A percentile compares a stretch with the other conserved stretches of the same genome.
Evolutionary conservation across 441 rosid genomes (phyloP).

Genomic region (Adansonia grandidieri): DNA sequence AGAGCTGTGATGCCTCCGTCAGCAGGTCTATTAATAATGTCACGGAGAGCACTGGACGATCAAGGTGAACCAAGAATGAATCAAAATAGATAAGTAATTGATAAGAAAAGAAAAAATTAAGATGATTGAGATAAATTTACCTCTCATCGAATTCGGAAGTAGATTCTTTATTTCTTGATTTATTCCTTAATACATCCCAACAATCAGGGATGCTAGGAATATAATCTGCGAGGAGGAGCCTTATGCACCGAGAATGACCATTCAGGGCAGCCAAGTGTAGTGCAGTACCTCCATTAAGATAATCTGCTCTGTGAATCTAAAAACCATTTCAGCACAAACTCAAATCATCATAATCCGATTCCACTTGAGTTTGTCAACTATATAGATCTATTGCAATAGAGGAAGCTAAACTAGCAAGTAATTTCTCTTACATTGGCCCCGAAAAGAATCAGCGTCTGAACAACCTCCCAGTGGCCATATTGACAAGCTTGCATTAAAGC

Average conservation of each 20-base stretch:
- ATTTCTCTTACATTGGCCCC: slow-evolving; percentile 78
- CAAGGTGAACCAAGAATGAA: slow-evolving; percentile 26
- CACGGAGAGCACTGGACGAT: slow-evolving; percentile 57
- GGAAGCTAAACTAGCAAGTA: background rate
- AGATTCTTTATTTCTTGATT: slow-evolving; percentile 40
- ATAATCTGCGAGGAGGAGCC: slow-evolving; percentile 84
- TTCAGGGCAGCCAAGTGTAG: slow-evolving; percentile 89
- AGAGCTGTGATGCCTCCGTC: slow-evolving; percentile 94
- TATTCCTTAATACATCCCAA: slow-evolving; percentile 53
- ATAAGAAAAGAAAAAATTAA: too few species aligned
- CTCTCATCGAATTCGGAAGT: slow-evolving; percentile 60
- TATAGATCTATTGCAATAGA: background rate
- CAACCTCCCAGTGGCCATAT: slow-evolving; percentile 98
- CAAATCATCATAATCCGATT: slow-evolving; percentile 26
- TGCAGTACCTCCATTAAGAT: slow-evolving; percentile 92
- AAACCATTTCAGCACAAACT: slow-evolving; percentile 23
- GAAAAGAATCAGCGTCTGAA: slow-evolving; percentile 78
- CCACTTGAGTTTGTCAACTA: slow-evolving; percentile 1
- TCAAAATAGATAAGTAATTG: slow-evolving; percentile 23
- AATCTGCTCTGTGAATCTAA: slow-evolving; percentile 89
- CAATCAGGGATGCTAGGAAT: slow-evolving; percentile 68
- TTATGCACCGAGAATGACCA: slow-evolving; percentile 82
- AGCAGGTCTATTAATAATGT: slow-evolving; percentile 74
- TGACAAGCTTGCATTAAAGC: slow-evolving; percentile 99
- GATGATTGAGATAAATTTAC: too few species aligned